Base-by-base conservation (phyloP, 768 basidiomycete genomes). In the Multifurca ochricompacta region DNA sequence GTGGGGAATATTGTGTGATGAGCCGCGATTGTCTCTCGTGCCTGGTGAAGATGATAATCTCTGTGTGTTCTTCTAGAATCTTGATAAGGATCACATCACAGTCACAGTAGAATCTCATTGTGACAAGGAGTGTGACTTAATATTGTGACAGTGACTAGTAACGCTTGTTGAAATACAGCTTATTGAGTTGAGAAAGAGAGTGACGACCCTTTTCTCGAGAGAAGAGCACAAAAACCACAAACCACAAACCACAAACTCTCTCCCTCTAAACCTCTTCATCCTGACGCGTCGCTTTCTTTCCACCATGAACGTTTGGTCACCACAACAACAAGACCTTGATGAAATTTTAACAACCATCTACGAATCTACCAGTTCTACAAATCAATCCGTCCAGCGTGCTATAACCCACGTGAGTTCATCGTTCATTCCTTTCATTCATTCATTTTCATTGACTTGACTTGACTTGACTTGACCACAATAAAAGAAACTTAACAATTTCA, bases 341-440 rank as follows among this genome's bases (percentile, higher is more conserved):
- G 91, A 96, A 78, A 90, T 98, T 69, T 74, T 96, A 36, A 78
- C 82, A 66, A 93, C 92, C 27, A 86, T 98, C 70, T 87, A 85
- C 71, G 86, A 93, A 64, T 94, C 94, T 9, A 92, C 90, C 34
- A 82, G 86, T 71, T 83, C 80, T 55, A 78, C 85, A 65, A 77
- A 80, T 63, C 78, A 83, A 23, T 71, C 76, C 46, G 70, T 77
- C 6, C 93, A 97, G 71, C 78, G 79, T 47, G 75, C 73, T 60
- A 93, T 94, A 67, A 91, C 91, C 51, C 81, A 85, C 75, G 93
- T 92, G 69, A 63, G 74, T 62, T 47, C 43, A 39, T 57, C 25
- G 60, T 59, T 61, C 55, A 49, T 49, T 54, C 45, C 23, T 54
- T 36, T 58, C 46, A 46, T 43, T 56, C 63, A 61, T 45, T 65